Percentiles rank a stretch among this genome's conserved stretches.
phyloP scores from a whole-genome alignment of 495 filamentous ascomycete species.

The Baudoinia panamericana region DNA sequence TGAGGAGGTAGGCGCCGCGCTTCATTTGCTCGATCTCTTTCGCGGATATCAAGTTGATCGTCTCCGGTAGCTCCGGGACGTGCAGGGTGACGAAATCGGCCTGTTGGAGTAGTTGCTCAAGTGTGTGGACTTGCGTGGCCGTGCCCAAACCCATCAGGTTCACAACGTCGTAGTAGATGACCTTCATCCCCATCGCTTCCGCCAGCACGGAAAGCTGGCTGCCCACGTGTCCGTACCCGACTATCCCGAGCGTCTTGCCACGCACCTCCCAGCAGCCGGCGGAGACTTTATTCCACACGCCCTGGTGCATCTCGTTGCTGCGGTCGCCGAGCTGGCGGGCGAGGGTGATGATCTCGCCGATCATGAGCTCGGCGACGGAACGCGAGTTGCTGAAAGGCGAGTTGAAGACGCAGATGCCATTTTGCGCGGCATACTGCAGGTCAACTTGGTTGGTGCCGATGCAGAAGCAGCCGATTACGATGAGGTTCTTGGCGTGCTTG shows the following conservation, averaged over 20 bases:
- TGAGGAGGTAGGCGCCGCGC: conserved; percentile 82
- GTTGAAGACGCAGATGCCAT: conserved; percentile 97
- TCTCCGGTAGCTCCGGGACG: conserved; percentile 87
- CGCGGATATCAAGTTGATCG: conserved; percentile 71
- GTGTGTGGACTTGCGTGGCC: conserved; percentile 62
- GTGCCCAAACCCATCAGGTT: conserved; percentile 89
- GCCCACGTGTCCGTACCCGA: conserved; percentile 97
- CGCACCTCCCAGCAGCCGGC: conserved; percentile 94
- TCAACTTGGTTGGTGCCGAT: conserved; percentile 99
- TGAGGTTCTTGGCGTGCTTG: conserved; percentile 78
- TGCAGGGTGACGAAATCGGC: conserved; percentile 91
- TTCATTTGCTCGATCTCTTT: conserved; percentile 80
- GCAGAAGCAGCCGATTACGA: conserved; percentile 97
- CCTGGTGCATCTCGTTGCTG: conserved; percentile 84
- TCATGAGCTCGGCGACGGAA: conserved; percentile 90
- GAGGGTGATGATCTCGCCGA: conserved; percentile 81
- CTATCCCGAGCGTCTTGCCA: conserved; percentile 91
- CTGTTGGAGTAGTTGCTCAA: conserved; percentile 59
- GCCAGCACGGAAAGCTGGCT: conserved; percentile 91
- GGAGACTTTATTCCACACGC: conserved; percentile 97
- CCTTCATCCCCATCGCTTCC: conserved; percentile 93
- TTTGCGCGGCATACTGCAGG: conserved; percentile 73
- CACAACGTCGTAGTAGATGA: conserved; percentile 88
- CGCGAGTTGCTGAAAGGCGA: conserved; percentile 96
- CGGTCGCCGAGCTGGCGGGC: conserved; percentile 89